A percentile compares a stretch with the other conserved stretches of the same genome.
phyloP scores from a whole-genome alignment of 192 early-diverging fungal genomes.

The Coemansia sp. region DNA sequence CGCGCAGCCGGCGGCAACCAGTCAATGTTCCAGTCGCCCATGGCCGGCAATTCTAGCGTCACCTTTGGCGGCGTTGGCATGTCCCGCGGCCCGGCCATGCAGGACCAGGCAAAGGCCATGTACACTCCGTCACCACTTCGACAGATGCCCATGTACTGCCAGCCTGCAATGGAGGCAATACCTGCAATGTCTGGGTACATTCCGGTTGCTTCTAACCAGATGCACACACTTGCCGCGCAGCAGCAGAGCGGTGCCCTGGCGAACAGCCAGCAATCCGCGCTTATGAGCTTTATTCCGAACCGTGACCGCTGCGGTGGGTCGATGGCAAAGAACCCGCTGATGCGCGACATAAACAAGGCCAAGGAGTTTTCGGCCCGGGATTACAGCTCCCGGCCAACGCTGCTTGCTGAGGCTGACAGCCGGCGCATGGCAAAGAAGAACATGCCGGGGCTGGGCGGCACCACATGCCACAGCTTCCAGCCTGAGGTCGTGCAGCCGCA shows the following conservation, averaged over 20 bases:
- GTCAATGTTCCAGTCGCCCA: constrained; percentile 4
- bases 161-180: constrained; percentile 10
- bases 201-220: neutral
- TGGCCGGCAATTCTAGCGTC: constrained; percentile 5
- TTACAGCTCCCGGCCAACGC: constrained; percentile 39
- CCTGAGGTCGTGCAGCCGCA: constrained; percentile 13
- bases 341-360: constrained; percentile 49
- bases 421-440: constrained; percentile 42
- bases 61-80: constrained; percentile 22
- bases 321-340: constrained; percentile 39
- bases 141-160: constrained; percentile 17
- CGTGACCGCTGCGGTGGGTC: constrained; percentile 14
- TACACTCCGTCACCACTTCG: constrained; percentile 45
- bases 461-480: constrained; percentile 46
- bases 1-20: neutral
- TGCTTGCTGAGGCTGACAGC: constrained; percentile 44
- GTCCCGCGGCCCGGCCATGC: constrained; percentile 4
- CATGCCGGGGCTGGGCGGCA: constrained; percentile 47
- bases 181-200: constrained; percentile 6
- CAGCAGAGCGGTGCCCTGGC: constrained; percentile 1
- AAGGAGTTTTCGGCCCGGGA: constrained; percentile 47
- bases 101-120: constrained; percentile 6
- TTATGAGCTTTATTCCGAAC: constrained; percentile 39
- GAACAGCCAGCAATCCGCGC: constrained; percentile 18
- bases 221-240: constrained; percentile 1